Base-by-base conservation (phyloP, 352 stramenopile genomes). In the Globisporangium recalcitrans region DNA sequence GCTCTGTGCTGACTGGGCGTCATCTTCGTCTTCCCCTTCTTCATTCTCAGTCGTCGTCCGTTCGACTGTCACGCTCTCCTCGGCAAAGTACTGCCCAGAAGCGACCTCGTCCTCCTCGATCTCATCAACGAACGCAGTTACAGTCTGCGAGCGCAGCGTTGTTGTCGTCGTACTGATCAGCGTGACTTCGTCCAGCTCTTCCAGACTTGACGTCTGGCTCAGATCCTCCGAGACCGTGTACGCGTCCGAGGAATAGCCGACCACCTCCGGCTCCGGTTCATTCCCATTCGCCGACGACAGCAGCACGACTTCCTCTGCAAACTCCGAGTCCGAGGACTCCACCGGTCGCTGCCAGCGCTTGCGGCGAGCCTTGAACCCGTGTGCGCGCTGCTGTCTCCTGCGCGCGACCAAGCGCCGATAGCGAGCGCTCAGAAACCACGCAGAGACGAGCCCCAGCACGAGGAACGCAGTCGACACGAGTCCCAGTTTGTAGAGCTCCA, bases 261-360 rank as follows among this genome's bases (percentile, higher is more conserved):
- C 13, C 26, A 44, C 52, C 58, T 78, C 63, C 14, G 54, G 49
- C 46, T 62, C 63, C 1, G 44, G 29, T 27, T 79, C 62, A 16
- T 58, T 44, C 52, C 27, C n/a, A 52, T 48, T 44, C 1, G 13
- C 7, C 29, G 38, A 26, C 4, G 62, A 24, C 22, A 85, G 52
- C 42, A 83, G 57, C 36, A 82, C 73, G 21, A 86, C 77, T 52
- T 80, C 74, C 61, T 86, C 77, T 0, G 62, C 52, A 24, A 60
- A 49, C 2, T 80, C 71, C 34, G 56, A 69, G n/a, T 77, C 67
- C 4, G 53, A 58, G 2, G 27, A 52, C 38, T 67, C 32, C 0
- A 29, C 52, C 16, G 60, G 58, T 54, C 61, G 67, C 21, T 75
- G 65, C 74, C 74, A 81, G 7, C 70, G 65, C 52, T 69, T 81